Evolutionary conservation across 495 filamentous ascomycete species (phyloP), one percentile per base, ranked within the genome.

Genomic region (Terfezia boudieri): DNA sequence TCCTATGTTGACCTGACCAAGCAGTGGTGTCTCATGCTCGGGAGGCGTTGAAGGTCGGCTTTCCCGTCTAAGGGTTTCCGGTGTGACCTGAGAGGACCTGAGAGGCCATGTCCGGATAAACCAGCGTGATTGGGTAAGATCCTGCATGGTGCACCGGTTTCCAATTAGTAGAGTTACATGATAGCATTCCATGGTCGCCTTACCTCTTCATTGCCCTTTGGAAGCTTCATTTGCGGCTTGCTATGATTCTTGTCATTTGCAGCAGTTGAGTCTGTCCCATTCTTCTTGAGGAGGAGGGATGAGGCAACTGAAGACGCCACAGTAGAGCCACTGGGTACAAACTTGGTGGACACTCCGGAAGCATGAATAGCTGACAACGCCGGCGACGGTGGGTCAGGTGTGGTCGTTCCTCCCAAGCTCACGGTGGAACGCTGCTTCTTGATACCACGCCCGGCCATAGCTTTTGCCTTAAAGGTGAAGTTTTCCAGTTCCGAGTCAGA

Each of bases 191-290:
- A 50, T 26, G 46, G 59, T 53, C 37, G 49, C 22, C 49, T 38
- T 22, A 60, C 50, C 46, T n/a, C 58, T 48, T 20, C 23, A 55
- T 8, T 36, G 38, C 57, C 36, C 60, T 60, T 52, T 51, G 55
- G 50, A 60, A 61, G 54, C 59, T 49, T 61, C 52, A 61, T 57
- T 61, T 56, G 58, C 52, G 52, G 58, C 49, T 59, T 52, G 51
- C 38, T 53, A 54, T 50, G 23, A 59, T 48, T 37, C n/a, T 32
- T 52, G 51, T 36, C 54, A 54, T 58, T 53, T 20, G 56, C 49
- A 43, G 55, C 38, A 9, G 26, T 50, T 43, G 59, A 26, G 20
- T 58, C 35, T 26, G 51, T 8, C 36, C 51, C 35, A 23, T 35
- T 48, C 32, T 51, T 59, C 36, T 43, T 50, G 49, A 52, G 59